Evolutionary conservation across 306 rosid genomes (phyloP).

Genomic region (Bauhinia variegata): DNA sequence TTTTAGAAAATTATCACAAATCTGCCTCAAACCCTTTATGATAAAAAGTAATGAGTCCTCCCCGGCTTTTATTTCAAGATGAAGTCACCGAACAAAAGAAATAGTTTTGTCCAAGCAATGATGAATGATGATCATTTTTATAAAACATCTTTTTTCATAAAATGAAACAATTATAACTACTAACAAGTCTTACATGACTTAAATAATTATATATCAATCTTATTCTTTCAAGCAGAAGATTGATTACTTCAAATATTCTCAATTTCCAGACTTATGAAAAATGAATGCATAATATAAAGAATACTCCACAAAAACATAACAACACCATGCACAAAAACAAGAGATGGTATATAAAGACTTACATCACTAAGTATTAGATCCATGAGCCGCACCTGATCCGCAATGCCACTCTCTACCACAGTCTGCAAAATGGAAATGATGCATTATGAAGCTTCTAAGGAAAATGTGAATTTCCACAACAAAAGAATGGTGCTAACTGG

Average conservation of each 20-base stretch:
- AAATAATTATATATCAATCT: background rate
- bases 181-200: background rate
- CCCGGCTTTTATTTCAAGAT: constrained; percentile 3
- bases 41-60: constrained; percentile 3
- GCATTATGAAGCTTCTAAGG: constrained; percentile 14
- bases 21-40: constrained; percentile 15
- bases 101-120: background rate
- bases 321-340: constrained; percentile 23
- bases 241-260: background rate
- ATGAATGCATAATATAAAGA: too few relatives aligned
- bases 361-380: constrained; percentile 84
- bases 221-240: constrained; percentile 8
- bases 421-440: constrained; percentile 56
- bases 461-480: constrained; percentile 1
- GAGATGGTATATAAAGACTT: constrained; percentile 52
- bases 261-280: constrained; percentile 12
- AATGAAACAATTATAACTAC: background rate
- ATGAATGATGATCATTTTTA: too few relatives aligned
- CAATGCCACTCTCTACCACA: constrained; percentile 81
- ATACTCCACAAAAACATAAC: constrained; percentile 30
- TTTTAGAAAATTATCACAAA: constrained; percentile 18
- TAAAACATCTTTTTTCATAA: too few relatives aligned
- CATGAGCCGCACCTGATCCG: constrained; percentile 85
- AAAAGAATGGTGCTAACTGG: background rate
- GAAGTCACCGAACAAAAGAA: background rate